Base-by-base conservation (phyloP, 1,284 basidiomycete genomes). In the Leccinum brunneo-olivaceum region DNA sequence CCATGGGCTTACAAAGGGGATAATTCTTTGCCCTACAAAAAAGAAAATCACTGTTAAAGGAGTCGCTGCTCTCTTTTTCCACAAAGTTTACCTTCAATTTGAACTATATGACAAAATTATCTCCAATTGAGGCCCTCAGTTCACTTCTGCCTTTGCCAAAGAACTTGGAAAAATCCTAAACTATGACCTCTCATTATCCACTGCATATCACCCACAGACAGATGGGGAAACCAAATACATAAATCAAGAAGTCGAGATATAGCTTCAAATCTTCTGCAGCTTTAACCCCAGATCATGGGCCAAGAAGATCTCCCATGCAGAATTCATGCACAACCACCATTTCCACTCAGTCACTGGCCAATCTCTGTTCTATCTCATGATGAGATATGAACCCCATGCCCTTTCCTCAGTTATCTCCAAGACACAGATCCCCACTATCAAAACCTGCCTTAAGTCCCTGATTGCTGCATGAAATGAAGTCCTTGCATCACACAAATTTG, bases 241-340 rank as follows among this genome's bases (percentile, higher is more conserved):
- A 0, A 52, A 52, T 3, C 51, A 53, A 19, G 45, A 47, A 23
- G 0, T 53, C 0, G 10, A 53, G 24, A 44, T 24, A 0, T 51
- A 51, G 5, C 43, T 48, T 0, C 6, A 2, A 0, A 48, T 50
- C 41, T 51, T 39, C 15, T 50, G 32, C 8, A 7, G 4, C 1
- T 19, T 2, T 0, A 36, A 43, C 8, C 44, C 37, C 0, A 15
- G 5, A 0, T n/a, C 15, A 0, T 50, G 35, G 44, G 4, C 39
- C 0, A 2, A 46, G 1, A 1, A 6, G 0, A 32, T 50, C 0
- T 11, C 18, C n/a, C n/a, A n/a, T n/a, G n/a, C n/a, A n/a, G n/a
- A n/a, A n/a, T n/a, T n/a, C n/a, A n/a, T n/a, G n/a, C 0, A 12
- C 14, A 15, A 16, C 23, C 0, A 21, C 0, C 48, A 50, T 11